A percentile compares a stretch with the other conserved stretches of the same genome.
phyloP scores from a whole-genome alignment of 108 stramenopile genomes.

The Schizochytrium sp. region DNA sequence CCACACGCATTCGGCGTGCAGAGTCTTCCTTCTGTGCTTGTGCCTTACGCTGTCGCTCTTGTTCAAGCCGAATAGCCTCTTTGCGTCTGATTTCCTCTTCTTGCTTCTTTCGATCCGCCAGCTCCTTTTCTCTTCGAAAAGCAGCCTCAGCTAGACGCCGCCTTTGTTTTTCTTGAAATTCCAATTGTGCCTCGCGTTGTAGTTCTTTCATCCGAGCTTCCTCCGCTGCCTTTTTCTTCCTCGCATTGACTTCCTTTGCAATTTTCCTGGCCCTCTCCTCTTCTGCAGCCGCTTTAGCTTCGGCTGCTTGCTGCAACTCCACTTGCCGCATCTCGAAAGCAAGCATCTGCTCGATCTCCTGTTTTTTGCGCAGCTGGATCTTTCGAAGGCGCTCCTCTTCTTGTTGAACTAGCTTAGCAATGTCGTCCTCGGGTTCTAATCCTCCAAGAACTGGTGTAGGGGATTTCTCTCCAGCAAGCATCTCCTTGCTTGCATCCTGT shows the following conservation, averaged over 20 bases:
- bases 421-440: constrained; percentile 57
- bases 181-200: constrained; percentile 68
- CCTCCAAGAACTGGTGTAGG: constrained; percentile 70
- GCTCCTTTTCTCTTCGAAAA: constrained; percentile 66
- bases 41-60: constrained; percentile 73
- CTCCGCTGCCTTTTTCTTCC: constrained; percentile 67
- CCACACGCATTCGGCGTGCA: constrained; percentile 67
- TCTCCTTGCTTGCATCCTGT: constrained; percentile 61
- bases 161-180: constrained; percentile 69
- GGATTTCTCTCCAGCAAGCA: neutral
- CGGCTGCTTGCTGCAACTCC: constrained; percentile 63
- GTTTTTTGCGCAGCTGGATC: constrained; percentile 76
- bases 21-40: constrained; percentile 70
- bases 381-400: constrained; percentile 77
- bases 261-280: constrained; percentile 64
- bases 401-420: constrained; percentile 75
- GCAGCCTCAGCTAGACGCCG: constrained; percentile 56
- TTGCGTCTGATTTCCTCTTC: constrained; percentile 61
- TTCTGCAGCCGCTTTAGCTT: constrained; percentile 65
- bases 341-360: constrained; percentile 80
- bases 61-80: constrained; percentile 67
- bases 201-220: constrained; percentile 68
- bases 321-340: constrained; percentile 72
- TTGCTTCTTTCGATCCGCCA: constrained; percentile 62
- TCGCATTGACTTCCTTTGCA: constrained; percentile 68